Evolutionary conservation across 2,329 filamentous ascomycete genomes (phyloP).

Genomic region (Botrytis pseudocinerea): DNA sequence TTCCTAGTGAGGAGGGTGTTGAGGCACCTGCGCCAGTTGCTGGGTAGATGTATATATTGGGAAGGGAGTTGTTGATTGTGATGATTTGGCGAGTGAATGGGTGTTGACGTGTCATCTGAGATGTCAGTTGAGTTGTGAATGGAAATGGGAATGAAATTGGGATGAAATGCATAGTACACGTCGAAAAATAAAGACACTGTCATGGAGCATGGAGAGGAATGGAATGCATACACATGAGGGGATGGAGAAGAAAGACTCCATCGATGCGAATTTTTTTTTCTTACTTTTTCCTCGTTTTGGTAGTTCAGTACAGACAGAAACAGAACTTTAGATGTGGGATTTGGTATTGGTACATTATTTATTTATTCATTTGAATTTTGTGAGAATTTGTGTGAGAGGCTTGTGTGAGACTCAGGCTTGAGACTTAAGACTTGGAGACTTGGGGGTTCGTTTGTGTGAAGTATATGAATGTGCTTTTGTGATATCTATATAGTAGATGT

Average conservation of each 20-base stretch:
- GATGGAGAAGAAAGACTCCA: neutral
- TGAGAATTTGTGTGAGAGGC: neutral
- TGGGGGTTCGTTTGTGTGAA: no score
- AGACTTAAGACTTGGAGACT: neutral
- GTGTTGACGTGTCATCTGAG: neutral
- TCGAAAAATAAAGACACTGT: neutral
- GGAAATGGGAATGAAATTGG: neutral
- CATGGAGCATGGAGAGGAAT: neutral
- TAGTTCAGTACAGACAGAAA: neutral
- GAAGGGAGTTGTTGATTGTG: conserved; percentile 9
- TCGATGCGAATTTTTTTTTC: neutral
- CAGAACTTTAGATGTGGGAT: conserved; percentile 20
- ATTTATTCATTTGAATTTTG: neutral
- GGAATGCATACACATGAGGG: neutral
- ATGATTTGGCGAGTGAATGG: neutral
- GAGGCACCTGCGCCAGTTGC: conserved; percentile 33
- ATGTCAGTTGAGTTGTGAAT: neutral
- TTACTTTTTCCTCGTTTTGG: neutral
- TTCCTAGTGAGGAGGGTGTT: conserved; percentile 32
- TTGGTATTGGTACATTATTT: neutral
- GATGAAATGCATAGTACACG: neutral
- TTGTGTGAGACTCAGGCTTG: neutral
- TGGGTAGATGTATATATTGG: conserved; percentile 27
- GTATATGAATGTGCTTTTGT: no score
- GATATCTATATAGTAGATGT: no score